Evolutionary conservation across 2,329 filamentous ascomycete genomes (phyloP).

Genomic region (Cucurbitaria berberidis): DNA sequence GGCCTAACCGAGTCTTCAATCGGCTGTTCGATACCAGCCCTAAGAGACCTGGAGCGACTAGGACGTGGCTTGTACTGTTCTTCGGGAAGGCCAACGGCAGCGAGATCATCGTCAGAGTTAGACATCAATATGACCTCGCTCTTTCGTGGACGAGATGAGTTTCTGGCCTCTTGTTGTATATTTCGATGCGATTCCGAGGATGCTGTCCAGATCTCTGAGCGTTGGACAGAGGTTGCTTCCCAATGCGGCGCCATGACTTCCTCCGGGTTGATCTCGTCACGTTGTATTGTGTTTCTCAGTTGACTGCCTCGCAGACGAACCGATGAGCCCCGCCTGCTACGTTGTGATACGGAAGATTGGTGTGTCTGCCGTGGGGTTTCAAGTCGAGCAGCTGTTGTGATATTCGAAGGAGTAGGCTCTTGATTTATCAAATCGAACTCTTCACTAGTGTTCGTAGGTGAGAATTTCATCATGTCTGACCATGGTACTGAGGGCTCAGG

Average conservation of each 20-base stretch:
- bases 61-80: conserved; percentile 47
- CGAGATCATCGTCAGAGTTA: conserved; percentile 34
- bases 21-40: conserved; percentile 20
- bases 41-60: conserved; percentile 45
- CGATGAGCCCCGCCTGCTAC: conserved; percentile 8
- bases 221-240: background rate
- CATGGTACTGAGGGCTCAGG: conserved; percentile 44
- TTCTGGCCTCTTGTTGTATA: background rate
- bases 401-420: conserved; percentile 1
- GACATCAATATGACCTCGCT: background rate
- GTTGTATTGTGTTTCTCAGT: conserved; percentile 3
- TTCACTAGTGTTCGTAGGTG: conserved; percentile 15
- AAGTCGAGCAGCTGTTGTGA: background rate
- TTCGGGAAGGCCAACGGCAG: conserved; percentile 30
- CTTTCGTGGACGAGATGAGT: conserved; percentile 7
- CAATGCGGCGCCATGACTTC: background rate
- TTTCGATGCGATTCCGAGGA: background rate
- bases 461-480: conserved; percentile 44
- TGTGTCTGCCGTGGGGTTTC: background rate
- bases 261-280: background rate
- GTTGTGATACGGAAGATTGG: conserved; percentile 5
- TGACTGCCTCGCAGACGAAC: conserved; percentile 7
- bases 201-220: background rate
- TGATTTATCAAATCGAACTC: conserved; percentile 15
- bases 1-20: conserved; percentile 40